Conservation (phyloP, 352 stramenopile genomes). For the Globisporangium viniferum region DNA sequence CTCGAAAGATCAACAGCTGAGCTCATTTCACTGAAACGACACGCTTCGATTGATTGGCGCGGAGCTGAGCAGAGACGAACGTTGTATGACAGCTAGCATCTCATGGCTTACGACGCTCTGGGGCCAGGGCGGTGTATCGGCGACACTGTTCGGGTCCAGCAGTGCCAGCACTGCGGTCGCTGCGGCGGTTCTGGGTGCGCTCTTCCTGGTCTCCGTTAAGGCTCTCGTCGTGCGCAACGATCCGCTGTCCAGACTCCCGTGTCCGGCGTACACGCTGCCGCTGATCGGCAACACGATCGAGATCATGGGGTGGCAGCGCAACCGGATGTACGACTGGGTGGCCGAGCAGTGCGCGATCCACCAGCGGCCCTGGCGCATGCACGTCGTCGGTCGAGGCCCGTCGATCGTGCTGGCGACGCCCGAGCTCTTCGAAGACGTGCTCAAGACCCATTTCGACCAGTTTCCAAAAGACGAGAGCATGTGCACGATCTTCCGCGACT, state of each 20-base stretch:
- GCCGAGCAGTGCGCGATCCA: conserved; percentile 16
- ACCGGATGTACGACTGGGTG: conserved; percentile 24
- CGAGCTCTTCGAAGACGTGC: conserved; percentile 40
- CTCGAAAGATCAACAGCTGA: too few species aligned
- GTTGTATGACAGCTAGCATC: too few species aligned
- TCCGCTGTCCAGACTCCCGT: conserved; percentile 5
- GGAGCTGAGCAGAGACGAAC: too few species aligned
- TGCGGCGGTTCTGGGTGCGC: too few species aligned
- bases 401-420: conserved; percentile 37
- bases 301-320: not conserved
- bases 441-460: conserved; percentile 52
- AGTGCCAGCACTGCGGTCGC: too few species aligned
- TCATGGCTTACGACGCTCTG: too few species aligned
- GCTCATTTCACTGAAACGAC: too few species aligned
- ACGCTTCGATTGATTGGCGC: too few species aligned
- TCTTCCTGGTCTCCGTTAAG: too few species aligned
- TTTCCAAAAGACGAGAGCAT: conserved; percentile 52
- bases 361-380: conserved; percentile 32
- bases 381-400: conserved; percentile 25
- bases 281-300: conserved; percentile 6
- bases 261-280: conserved; percentile 13
- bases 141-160: too few species aligned
- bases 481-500: conserved; percentile 30
- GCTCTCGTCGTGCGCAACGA: too few species aligned
- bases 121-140: too few species aligned